Conservation (phyloP, 2,329 filamentous ascomycete genomes). For the Ophiocordyceps sinensis region DNA sequence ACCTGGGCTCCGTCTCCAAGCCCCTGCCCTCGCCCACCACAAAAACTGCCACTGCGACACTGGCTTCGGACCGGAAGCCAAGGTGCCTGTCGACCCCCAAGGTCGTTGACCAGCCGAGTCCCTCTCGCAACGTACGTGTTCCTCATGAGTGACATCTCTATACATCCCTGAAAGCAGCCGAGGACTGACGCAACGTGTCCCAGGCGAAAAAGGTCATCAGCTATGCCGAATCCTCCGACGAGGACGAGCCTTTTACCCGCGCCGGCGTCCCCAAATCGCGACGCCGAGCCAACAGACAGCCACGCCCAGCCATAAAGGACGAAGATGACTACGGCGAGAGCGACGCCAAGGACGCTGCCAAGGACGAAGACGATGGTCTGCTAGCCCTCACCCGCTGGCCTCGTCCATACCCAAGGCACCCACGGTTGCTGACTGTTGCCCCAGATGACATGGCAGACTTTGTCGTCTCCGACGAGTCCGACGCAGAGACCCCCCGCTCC, state of each 20-base stretch:
- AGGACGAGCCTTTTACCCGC: conserved; percentile 54
- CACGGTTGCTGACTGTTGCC: conserved; percentile 1
- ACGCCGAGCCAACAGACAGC: conserved; percentile 21
- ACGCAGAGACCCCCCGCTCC: conserved; percentile 41
- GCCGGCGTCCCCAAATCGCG: conserved; percentile 23
- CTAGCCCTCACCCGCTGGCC: background rate
- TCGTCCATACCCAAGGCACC: background rate
- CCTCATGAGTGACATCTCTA: background rate
- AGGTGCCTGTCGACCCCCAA: background rate
- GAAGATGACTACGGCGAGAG: conserved; percentile 59
- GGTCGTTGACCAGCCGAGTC: conserved; percentile 45
- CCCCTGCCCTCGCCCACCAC: conserved; percentile 25
- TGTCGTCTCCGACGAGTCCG: conserved; percentile 73
- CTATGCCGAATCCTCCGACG: conserved; percentile 77
- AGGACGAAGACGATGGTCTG: conserved; percentile 50
- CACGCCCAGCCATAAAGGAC: conserved; percentile 47
- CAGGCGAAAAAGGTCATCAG: conserved; percentile 47
- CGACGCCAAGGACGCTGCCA: conserved; percentile 41
- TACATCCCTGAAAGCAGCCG: background rate
- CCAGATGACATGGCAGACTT: conserved; percentile 71
- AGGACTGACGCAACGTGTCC: too few relatives aligned
- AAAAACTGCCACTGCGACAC: conserved; percentile 24
- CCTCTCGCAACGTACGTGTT: conserved; percentile 56
- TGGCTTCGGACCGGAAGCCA: conserved; percentile 13
- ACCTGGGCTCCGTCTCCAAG: conserved; percentile 28